These are phyloP conservation scores for Adansonia gregorii DNA, from an alignment of 441 rosid genomes.

Conservation along the genomic window DNA sequence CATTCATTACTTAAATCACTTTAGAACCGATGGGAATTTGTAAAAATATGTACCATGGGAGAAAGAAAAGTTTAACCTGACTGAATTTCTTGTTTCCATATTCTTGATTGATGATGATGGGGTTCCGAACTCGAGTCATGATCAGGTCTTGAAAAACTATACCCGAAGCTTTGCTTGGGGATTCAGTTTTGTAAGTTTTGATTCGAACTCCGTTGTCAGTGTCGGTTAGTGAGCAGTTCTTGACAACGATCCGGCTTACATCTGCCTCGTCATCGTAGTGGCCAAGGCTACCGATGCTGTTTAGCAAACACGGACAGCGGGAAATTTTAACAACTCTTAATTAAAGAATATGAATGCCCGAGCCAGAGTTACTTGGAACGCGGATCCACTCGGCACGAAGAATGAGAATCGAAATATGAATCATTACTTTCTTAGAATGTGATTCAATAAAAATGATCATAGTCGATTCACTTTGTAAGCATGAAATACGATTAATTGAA, in stretches of 20 bases:
- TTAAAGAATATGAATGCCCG: neutral
- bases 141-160: slow-evolving; percentile 44
- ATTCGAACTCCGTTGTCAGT: slow-evolving; percentile 62
- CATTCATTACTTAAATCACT: neutral
- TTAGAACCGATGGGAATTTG: neutral
- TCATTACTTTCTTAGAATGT: too few species aligned
- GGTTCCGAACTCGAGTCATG: slow-evolving; percentile 51
- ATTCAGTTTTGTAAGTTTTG: slow-evolving; percentile 53
- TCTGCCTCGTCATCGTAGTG: slow-evolving; percentile 48
- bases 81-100: slow-evolving; percentile 34
- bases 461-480: too few species aligned
- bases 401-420: too few species aligned
- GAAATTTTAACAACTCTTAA: neutral
- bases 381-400: neutral
- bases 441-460: too few species aligned
- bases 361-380: neutral
- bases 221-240: slow-evolving; percentile 45
- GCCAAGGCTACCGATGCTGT: slow-evolving; percentile 71
- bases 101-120: slow-evolving; percentile 62
- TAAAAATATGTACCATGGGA: neutral
- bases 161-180: slow-evolving; percentile 42
- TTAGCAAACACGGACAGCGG: neutral
- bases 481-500: too few species aligned
- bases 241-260: slow-evolving; percentile 44
- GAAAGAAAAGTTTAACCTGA: slow-evolving; percentile 26